Percentiles rank a stretch among this genome's conserved stretches.
These are phyloP conservation scores for Funneliformis geosporum DNA, from an alignment of 192 early-diverging fungal species.

Conservation along the genomic window DNA sequence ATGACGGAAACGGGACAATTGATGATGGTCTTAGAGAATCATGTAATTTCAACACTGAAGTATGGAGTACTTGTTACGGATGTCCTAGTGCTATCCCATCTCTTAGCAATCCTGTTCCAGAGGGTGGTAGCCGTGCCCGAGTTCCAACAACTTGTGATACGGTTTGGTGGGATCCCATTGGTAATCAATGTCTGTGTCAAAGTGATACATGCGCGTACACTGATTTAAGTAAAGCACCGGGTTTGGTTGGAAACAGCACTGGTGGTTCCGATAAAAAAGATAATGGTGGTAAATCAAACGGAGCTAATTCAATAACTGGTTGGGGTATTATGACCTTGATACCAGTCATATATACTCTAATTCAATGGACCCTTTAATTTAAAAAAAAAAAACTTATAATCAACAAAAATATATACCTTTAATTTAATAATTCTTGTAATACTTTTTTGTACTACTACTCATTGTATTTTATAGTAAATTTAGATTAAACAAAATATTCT, in stretches of 20 bases:
- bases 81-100: slow-evolving; percentile 50
- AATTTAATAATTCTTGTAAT: too few relatives aligned
- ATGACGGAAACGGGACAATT: slow-evolving; percentile 39
- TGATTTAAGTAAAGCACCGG: slow-evolving; percentile 36
- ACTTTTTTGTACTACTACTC: too few relatives aligned
- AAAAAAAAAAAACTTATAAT: background rate
- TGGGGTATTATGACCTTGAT: background rate
- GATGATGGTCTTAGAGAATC: slow-evolving; percentile 41
- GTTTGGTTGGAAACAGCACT: background rate
- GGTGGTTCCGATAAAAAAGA: background rate
- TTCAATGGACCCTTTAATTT: background rate
- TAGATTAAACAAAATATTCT: too few relatives aligned
- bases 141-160: slow-evolving; percentile 66
- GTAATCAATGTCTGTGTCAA: slow-evolving; percentile 60
- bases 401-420: too few relatives aligned
- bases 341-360: background rate
- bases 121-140: slow-evolving; percentile 42
- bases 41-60: slow-evolving; percentile 53
- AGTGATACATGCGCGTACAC: slow-evolving; percentile 56
- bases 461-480: too few relatives aligned
- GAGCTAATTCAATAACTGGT: slow-evolving; percentile 9
- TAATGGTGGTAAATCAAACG: slow-evolving; percentile 23
- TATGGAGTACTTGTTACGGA: slow-evolving; percentile 58
- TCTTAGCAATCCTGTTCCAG: slow-evolving; percentile 44
- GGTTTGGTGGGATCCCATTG: slow-evolving; percentile 71